Percentiles rank a stretch among this genome's conserved stretches.
phyloP scores from a whole-genome alignment of 306 rosid genomes.

The Rosa chinensis region DNA sequence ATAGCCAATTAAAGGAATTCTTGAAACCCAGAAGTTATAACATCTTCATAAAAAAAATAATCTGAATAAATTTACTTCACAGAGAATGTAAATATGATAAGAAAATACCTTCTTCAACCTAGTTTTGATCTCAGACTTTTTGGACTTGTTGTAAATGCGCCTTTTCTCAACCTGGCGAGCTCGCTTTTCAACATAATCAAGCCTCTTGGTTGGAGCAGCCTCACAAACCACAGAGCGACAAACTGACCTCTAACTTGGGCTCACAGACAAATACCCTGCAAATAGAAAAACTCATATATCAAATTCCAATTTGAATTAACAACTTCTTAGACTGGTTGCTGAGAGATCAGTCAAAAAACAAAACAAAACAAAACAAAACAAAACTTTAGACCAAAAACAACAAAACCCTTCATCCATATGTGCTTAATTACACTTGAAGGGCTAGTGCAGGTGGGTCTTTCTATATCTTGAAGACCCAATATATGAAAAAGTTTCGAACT shows the following conservation, averaged over 20 bases:
- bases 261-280: conserved; percentile 55
- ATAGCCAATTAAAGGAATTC: background rate
- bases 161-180: conserved; percentile 85
- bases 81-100: background rate
- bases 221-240: conserved; percentile 64
- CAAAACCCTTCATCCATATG: background rate
- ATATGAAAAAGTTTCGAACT: background rate
- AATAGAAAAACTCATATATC: background rate
- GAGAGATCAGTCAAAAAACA: background rate
- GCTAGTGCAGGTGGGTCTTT: background rate
- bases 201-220: conserved; percentile 53
- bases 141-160: conserved; percentile 73
- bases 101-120: conserved; percentile 72
- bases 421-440: background rate
- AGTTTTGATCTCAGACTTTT: conserved; percentile 77
- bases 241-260: conserved; percentile 31
- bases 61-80: background rate
- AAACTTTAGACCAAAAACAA: background rate
- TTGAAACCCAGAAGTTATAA: background rate
- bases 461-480: background rate
- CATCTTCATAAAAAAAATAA: background rate
- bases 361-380: too few relatives aligned
- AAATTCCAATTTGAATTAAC: conserved; percentile 13
- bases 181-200: conserved; percentile 87
- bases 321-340: background rate